A percentile compares a stretch with the other conserved stretches of the same genome.
These are phyloP conservation scores for Aleurites moluccanus DNA, from an alignment of 441 rosid species.

Conservation along the genomic window DNA sequence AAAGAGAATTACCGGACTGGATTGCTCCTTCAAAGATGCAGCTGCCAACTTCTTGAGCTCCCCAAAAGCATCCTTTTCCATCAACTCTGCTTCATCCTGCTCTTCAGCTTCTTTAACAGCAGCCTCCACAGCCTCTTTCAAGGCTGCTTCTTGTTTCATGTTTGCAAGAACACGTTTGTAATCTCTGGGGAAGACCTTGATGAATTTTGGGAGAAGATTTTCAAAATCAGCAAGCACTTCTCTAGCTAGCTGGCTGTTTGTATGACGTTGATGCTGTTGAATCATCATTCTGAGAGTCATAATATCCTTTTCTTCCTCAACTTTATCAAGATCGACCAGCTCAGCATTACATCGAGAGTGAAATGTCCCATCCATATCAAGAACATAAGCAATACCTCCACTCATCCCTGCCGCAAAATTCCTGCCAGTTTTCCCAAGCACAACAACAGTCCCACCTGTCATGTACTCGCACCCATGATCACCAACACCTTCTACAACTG, in stretches of 20 bases:
- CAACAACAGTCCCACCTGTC: constrained; percentile 99
- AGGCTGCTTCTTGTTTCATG: constrained; percentile 61
- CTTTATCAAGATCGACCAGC: constrained; percentile 94
- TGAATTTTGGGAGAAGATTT: constrained; percentile 70
- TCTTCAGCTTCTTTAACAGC: constrained; percentile 56
- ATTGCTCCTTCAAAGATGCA: constrained; percentile 46
- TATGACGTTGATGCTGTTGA: constrained; percentile 96
- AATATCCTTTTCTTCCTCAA: constrained; percentile 91
- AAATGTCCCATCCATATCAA: constrained; percentile 83
- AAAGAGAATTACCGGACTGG: constrained; percentile 42
- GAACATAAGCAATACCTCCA: constrained; percentile 96
- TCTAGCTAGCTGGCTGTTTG: constrained; percentile 86
- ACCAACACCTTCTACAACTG: constrained; percentile 99
- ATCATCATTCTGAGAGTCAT: constrained; percentile 92
- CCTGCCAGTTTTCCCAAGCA: constrained; percentile 99
- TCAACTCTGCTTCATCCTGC: constrained; percentile 54
- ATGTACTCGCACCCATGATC: constrained; percentile 99
- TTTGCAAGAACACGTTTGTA: constrained; percentile 88
- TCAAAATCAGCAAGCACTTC: constrained; percentile 86
- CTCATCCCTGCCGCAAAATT: constrained; percentile 99
- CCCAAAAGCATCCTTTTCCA: constrained; percentile 78
- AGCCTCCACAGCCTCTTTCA: constrained; percentile 38
- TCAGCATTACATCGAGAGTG: constrained; percentile 85
- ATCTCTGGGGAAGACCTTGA: constrained; percentile 98
- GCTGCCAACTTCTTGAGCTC: constrained; percentile 93